Evolutionary conservation across 2,329 filamentous ascomycete genomes (phyloP), one percentile per base, ranked within the genome.

Genomic region (Fusarium camptoceras): DNA sequence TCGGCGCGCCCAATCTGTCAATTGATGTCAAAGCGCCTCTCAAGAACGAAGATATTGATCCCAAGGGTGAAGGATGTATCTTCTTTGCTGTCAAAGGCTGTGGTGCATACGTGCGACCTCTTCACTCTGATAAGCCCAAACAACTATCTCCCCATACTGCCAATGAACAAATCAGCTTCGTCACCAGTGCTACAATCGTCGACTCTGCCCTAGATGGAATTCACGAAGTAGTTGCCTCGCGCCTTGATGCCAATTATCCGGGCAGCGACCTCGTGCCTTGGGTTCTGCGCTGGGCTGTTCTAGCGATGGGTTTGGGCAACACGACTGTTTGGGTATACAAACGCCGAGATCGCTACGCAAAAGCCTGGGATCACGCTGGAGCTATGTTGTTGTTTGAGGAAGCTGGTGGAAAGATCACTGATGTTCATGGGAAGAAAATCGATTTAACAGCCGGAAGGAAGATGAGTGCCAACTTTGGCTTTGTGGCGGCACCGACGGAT

Each of bases 341-440:
- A 66, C 76, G 78, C 24, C 78, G 80, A 22, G 80, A 82, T 25
- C 79, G 86, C 1, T 79, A 79, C 14, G 87, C 82, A 12, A 89
- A 89, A 77, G 80, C 86, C 2, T 89, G 87, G 87, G 87, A 89
- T 65, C 87, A 89, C 59, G 86, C 87, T 0, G 87, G 87, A 4
- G 87, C 86, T 1, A 88, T 88, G 85, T 73, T 89, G 31, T 73
- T 89, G 10, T 89, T 87, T 44, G 83, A 87, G 64, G 87, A 89
- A 73, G 80, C 84, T 3, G 87, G 87, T 2, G 87, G 87, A 2
- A 81, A 78, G 59, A 80, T 89, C 53, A 88, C 86, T 0, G 87
- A 89, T 65, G 81, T 88, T 0, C 79, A 84, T 48, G 87, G 87
- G 2, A 80, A 78, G 60, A 77, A 79, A 2, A 84, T 89, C n/a